Evolutionary conservation across 805 yeast species (phyloP), one percentile per base, ranked within the genome.

Genomic region (Kodamaea kakaduensis): DNA sequence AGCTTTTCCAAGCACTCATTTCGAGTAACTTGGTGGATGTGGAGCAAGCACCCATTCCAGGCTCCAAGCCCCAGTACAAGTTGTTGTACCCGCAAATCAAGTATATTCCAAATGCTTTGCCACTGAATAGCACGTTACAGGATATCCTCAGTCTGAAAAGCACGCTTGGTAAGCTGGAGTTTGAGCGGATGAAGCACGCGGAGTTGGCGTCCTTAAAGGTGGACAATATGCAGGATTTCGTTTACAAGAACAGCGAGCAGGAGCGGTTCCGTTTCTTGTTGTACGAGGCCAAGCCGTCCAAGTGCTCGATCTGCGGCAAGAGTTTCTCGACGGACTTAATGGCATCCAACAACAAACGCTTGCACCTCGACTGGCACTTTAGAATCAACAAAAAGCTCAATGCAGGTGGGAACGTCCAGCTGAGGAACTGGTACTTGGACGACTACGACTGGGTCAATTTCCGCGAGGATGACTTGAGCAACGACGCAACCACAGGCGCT

Each of bases 341-440:
- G 31, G 94, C 87, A 10, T 58, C 59, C 5, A 59, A 61, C 31
- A 73, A 74, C 40, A 75, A 64, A 38, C 48, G 80, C 34, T 69
- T 75, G 12, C 98, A 93, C 59, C 64, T 87, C 45, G 98, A 90
- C 58, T 90, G 97, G 97, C 97, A 90, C 65, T 88, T 87, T 66
- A 75, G 97, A 48, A 83, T 86, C 28, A 90, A 87, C 58, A 86
- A 85, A 54, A 80, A 83, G 49, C 66, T 84, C 31, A 46, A 61
- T 16, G 46, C 42, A 20, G 47, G 52, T 15, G 38, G 48, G 10
- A 49, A 58, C 16, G 78, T 81, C 28, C 89, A 84, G 53, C 80
- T 85, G 26, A 67, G 97, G 48, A 73, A 79, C 47, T 89, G 95
- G 95, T 89, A 79, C 55, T 60, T 88, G 41, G 78, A 77, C 42